Base-by-base conservation (phyloP, 352 stramenopile species). In the Pythium chondricola region DNA sequence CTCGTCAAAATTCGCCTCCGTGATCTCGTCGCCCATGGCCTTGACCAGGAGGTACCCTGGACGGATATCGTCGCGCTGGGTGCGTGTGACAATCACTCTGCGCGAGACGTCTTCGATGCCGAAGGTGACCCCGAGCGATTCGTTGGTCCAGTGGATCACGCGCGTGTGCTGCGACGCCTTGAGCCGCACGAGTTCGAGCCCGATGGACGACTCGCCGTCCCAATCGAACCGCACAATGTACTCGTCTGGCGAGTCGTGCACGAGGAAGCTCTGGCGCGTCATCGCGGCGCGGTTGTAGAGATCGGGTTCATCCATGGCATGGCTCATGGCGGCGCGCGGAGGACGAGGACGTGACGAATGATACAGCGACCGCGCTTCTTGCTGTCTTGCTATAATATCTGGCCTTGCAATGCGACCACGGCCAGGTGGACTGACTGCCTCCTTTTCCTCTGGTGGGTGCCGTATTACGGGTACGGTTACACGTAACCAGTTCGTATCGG, bases 31-130 rank as follows among this genome's bases (percentile, higher is more conserved):
- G 3, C 71, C 69, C 33, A 58, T 61, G 4, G 76, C 77, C 14
- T 61, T 31, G 5, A 85, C 30, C 24, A 91, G 61, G 26, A 88
- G 67, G 50, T 85, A 77, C 3, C 80, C 80, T 7, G 65, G 58
- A 2, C 43, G 54, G 14, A 91, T 68, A 46, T 86, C 79, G 9
- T 58, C 17, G 25, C 76, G 74, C 26, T 51, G 61, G 9, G 74
- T 84, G 35, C 67, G 66, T 29, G 75, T 88, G 11, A 91, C 77
- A 21, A 91, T 70, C 2, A 91, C 63, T 36, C 64, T 63, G 36
- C 75, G 66, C 20, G 80, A 88, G 16, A 69, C 74, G 27, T 81
- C 74, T 49, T 91, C 80, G 24, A 88, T 74, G 64, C 77, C 73
- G 31, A 91, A 74, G 7, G 80, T 87, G 30, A 91, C 61, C 40